Evolutionary conservation across 257 asterid genomes (phyloP).

Genomic region (Agastache rugosa): DNA sequence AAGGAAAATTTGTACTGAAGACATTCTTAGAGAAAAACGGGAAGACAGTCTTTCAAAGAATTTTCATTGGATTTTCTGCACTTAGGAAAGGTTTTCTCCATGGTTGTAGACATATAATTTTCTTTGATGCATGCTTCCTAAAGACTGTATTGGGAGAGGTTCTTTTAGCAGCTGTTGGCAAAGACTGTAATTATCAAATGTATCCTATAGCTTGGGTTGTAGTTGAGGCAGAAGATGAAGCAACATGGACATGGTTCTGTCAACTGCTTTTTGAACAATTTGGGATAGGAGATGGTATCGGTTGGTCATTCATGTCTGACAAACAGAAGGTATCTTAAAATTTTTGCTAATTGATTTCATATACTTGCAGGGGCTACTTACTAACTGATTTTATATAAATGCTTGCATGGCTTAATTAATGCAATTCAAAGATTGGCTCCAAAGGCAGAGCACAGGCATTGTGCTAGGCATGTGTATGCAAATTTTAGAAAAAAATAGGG

Average conservation of each 20-base stretch:
- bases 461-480: not conserved
- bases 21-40: not conserved
- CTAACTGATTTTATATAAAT: too few relatives aligned
- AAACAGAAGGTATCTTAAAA: not conserved
- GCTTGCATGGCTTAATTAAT: not conserved
- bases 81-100: not conserved
- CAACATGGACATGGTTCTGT: too few relatives aligned
- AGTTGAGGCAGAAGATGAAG: not conserved
- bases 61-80: not conserved
- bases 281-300: not conserved
- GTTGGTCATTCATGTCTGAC: not conserved
- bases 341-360: too few relatives aligned
- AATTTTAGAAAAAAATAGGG: too few relatives aligned
- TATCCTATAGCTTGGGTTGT: too few relatives aligned
- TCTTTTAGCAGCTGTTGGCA: too few relatives aligned
- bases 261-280: too few relatives aligned
- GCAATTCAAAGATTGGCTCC: not conserved
- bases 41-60: not conserved
- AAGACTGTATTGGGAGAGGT: too few relatives aligned
- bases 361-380: not conserved
- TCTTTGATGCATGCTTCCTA: too few relatives aligned
- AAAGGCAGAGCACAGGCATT: not conserved
- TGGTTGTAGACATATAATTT: too few relatives aligned
- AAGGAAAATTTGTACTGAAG: not conserved
- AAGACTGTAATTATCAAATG: too few relatives aligned